Evolutionary conservation across 345 rosid species (phyloP).

Genomic region (Euphorbia pulcherrima): DNA sequence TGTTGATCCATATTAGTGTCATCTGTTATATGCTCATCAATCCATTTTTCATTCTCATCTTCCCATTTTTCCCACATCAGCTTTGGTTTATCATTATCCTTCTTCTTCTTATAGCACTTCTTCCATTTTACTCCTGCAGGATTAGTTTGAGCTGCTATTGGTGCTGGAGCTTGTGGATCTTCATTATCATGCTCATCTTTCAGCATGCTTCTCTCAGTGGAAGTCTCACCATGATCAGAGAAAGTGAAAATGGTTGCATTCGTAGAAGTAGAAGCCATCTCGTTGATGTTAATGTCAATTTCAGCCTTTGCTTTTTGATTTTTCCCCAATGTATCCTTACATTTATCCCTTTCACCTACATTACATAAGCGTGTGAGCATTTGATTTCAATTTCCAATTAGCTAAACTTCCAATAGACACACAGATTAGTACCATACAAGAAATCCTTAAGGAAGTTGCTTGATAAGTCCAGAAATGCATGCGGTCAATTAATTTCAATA

Average conservation of each 20-base stretch:
- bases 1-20: constrained; percentile 60
- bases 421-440: neutral
- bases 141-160: neutral
- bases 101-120: constrained; percentile 28
- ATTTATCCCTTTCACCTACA: constrained; percentile 24
- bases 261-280: neutral
- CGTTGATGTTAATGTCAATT: neutral
- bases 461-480: neutral
- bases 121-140: constrained; percentile 6
- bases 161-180: constrained; percentile 2
- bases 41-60: constrained; percentile 58
- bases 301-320: constrained; percentile 13
- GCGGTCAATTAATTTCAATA: neutral
- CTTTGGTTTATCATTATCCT: constrained; percentile 19
- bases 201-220: constrained; percentile 2
- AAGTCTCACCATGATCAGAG: constrained; percentile 17
- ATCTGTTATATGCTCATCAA: constrained; percentile 42
- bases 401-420: neutral
- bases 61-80: constrained; percentile 81
- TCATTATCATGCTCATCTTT: constrained; percentile 3
- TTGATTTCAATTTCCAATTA: neutral
- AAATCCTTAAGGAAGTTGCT: neutral
- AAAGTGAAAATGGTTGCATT: constrained; percentile 1
- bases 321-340: constrained; percentile 5
- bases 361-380: neutral